These are phyloP conservation scores for Butyriboletus loyo DNA, from an alignment of 768 basidiomycete genomes.

Conservation along the genomic window DNA sequence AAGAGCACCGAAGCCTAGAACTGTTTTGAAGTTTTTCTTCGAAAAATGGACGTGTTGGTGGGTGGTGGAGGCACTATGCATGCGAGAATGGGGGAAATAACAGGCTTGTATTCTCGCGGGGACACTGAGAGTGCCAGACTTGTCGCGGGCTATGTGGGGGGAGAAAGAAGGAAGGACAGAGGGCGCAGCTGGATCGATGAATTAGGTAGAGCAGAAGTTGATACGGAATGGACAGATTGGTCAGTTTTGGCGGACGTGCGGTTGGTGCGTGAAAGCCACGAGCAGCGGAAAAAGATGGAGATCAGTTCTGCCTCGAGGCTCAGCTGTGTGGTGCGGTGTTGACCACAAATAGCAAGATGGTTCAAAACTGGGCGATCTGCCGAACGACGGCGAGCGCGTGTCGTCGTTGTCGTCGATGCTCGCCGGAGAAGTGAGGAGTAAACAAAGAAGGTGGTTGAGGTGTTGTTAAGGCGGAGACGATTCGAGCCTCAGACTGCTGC, in stretches of 20 bases:
- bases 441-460: constrained; percentile 17
- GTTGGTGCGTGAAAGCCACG: constrained; percentile 36
- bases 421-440: neutral
- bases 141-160: constrained; percentile 26
- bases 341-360: constrained; percentile 22
- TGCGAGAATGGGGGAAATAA: constrained; percentile 31
- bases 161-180: constrained; percentile 24
- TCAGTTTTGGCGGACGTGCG: constrained; percentile 31
- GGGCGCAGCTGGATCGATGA: constrained; percentile 27
- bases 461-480: constrained; percentile 25
- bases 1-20: constrained; percentile 42
- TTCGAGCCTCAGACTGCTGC: neutral
- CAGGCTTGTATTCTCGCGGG: constrained; percentile 25
- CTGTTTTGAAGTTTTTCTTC: constrained; percentile 48
- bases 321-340: constrained; percentile 14
- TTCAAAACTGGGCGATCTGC: constrained; percentile 13
- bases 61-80: constrained; percentile 42
- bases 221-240: constrained; percentile 27
- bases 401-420: constrained; percentile 6
- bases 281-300: constrained; percentile 29
- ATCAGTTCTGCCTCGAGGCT: constrained; percentile 34
- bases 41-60: constrained; percentile 33
- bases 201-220: constrained; percentile 31
- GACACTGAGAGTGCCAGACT: constrained; percentile 25
- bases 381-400: neutral